Evolutionary conservation across 2,329 filamentous ascomycete species (phyloP).

Genomic region (Fusarium sp.): DNA sequence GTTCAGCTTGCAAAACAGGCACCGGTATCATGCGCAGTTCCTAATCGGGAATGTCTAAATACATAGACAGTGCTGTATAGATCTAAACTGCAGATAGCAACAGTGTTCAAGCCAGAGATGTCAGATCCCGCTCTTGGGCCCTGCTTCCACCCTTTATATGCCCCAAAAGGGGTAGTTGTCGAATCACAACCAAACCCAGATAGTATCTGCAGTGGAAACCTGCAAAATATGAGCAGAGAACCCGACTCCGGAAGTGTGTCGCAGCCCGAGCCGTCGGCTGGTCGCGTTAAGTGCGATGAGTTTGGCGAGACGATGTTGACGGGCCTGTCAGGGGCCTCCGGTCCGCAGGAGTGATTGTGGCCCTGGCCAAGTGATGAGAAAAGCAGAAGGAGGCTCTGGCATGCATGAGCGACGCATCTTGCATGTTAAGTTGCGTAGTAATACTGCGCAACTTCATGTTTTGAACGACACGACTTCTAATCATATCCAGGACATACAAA

Average conservation of each 20-base stretch:
- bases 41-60: conserved; percentile 5
- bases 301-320: conserved; percentile 23
- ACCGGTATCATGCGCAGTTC: conserved; percentile 23
- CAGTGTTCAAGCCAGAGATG: conserved; percentile 35
- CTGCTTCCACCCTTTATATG: conserved; percentile 13
- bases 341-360: conserved; percentile 10
- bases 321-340: conserved; percentile 4
- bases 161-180: not conserved
- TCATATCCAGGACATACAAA: conserved; percentile 20
- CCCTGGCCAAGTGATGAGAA: not conserved
- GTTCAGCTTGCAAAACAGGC: conserved; percentile 20
- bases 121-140: conserved; percentile 16
- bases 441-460: conserved; percentile 7
- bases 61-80: conserved; percentile 26
- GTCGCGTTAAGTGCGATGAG: conserved; percentile 36
- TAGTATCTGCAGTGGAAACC: conserved; percentile 2
- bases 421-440: conserved; percentile 1
- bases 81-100: conserved; percentile 18
- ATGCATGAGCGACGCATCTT: not conserved
- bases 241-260: conserved; percentile 18
- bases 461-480: conserved; percentile 4
- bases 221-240: conserved; percentile 14
- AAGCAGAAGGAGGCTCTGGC: not conserved
- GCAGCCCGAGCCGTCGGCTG: conserved; percentile 37
- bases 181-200: conserved; percentile 7